Evolutionary conservation across 108 stramenopile species (phyloP).

Genomic region (Skeletonema menzelii): DNA sequence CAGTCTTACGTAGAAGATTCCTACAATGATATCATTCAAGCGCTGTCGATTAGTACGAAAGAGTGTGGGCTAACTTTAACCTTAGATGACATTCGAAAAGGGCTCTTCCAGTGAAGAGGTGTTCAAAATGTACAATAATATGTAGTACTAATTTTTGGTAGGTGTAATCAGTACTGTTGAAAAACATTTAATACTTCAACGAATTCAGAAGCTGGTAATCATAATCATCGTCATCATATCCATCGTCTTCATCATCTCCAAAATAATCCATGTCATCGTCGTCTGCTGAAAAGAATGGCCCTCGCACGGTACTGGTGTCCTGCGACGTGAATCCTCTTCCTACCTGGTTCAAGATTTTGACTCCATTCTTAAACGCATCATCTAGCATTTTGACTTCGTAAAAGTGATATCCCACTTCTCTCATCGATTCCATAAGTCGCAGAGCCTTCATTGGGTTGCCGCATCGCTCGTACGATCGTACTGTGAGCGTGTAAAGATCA

Average conservation of each 20-base stretch:
- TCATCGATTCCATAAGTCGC: conserved; percentile 80
- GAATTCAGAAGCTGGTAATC: neutral
- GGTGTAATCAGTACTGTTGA: no score
- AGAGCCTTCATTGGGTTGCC: conserved; percentile 78
- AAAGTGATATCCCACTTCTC: conserved; percentile 77
- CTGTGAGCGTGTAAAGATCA: conserved; percentile 73
- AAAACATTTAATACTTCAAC: neutral
- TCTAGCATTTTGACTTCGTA: conserved; percentile 74
- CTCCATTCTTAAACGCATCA: conserved; percentile 71
- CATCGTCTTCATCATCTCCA: conserved; percentile 16
- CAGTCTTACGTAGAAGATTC: neutral
- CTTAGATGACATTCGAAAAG: neutral
- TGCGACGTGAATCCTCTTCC: conserved; percentile 42
- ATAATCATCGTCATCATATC: neutral
- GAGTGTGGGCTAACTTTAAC: neutral
- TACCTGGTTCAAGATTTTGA: conserved; percentile 67
- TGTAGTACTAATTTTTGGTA: no score
- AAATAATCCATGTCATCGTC: conserved; percentile 24
- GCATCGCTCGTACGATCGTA: conserved; percentile 73
- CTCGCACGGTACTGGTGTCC: neutral
- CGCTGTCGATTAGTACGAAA: neutral
- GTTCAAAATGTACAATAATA: neutral
- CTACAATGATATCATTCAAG: neutral
- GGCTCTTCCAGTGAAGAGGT: neutral
- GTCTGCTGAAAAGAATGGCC: conserved; percentile 1